Conservation (phyloP, 2,329 filamentous ascomycete species). For the Dactylonectria estremocensis region DNA sequence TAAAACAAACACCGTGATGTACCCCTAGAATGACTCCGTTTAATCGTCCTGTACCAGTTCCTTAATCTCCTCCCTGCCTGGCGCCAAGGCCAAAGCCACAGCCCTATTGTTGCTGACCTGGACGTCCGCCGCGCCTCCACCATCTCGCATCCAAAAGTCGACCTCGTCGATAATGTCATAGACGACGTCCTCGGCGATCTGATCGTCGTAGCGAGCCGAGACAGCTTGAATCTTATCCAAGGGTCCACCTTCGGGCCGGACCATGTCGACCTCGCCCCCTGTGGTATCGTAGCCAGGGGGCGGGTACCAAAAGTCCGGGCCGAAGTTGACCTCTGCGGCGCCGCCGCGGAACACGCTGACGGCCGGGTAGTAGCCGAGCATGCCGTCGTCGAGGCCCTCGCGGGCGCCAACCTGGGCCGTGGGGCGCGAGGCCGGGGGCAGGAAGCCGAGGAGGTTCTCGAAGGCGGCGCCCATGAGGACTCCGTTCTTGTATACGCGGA, state of each 20-base stretch:
- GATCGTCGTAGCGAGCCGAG: conserved; percentile 87
- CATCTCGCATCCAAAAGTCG: conserved; percentile 87
- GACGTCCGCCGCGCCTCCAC: conserved; percentile 64
- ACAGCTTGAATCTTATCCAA: conserved; percentile 70
- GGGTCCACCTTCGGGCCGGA: conserved; percentile 41
- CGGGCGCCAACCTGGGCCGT: conserved; percentile 81
- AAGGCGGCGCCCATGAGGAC: conserved; percentile 89
- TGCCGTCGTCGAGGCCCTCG: conserved; percentile 92
- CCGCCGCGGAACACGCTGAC: conserved; percentile 94
- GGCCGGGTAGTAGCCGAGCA: conserved; percentile 95
- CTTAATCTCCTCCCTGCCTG: conserved; percentile 72
- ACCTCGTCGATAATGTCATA: conserved; percentile 97
- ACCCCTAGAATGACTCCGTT: conserved; percentile 7
- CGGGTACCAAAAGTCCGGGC: conserved; percentile 92
- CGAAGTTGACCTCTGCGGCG: conserved; percentile 93
- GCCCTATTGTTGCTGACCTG: conserved; percentile 61
- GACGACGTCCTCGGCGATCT: conserved; percentile 94
- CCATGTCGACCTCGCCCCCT: conserved; percentile 65
- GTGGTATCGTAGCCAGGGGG: conserved; percentile 72
- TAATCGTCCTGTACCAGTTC: conserved; percentile 75
- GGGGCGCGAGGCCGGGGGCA: conserved; percentile 89
- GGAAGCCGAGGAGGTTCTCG: conserved; percentile 88
- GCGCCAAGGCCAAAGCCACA: conserved; percentile 59
- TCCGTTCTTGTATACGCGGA: conserved; percentile 95
- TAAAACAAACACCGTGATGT: conserved; percentile 29